Conservation (phyloP, 345 rosid genomes). For the Moricandia arvensis region DNA sequence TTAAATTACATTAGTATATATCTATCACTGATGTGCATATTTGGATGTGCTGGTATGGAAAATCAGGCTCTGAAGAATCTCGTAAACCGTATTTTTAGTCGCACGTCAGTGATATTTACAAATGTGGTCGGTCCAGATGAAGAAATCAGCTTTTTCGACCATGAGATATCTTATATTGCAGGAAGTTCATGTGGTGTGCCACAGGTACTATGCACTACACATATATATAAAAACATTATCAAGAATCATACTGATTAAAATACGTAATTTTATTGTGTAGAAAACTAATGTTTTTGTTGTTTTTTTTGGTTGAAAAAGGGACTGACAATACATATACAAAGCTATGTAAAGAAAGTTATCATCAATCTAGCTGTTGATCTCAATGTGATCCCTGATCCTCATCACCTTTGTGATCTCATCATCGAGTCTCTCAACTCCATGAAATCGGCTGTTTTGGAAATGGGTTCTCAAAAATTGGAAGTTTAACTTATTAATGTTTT, state of each 20-base stretch:
- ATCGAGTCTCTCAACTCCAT: constrained; percentile 50
- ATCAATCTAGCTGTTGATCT: constrained; percentile 58
- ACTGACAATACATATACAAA: constrained; percentile 54
- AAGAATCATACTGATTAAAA: background rate
- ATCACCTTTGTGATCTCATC: constrained; percentile 50
- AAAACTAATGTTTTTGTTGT: background rate
- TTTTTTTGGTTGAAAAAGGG: constrained; percentile 43
- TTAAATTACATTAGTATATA: background rate
- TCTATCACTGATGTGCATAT: background rate
- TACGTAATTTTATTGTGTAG: background rate
- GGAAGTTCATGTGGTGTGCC: constrained; percentile 52
- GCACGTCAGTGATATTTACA: constrained; percentile 43
- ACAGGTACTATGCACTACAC: constrained; percentile 35
- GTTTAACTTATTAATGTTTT: background rate
- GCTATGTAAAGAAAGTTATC: constrained; percentile 58
- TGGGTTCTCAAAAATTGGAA: background rate
- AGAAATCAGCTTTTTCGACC: constrained; percentile 54
- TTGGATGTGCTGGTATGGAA: background rate
- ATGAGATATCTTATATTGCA: constrained; percentile 39
- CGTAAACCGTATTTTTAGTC: constrained; percentile 44
- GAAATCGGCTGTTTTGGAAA: constrained; percentile 35
- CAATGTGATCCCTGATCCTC: constrained; percentile 47
- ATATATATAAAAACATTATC: background rate
- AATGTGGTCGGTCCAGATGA: constrained; percentile 52
- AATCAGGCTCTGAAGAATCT: constrained; percentile 39